A percentile compares a stretch with the other conserved stretches of the same genome.
Evolutionary conservation across 495 filamentous ascomycete genomes (phyloP).

Genomic region (Rhypophila decipiens): DNA sequence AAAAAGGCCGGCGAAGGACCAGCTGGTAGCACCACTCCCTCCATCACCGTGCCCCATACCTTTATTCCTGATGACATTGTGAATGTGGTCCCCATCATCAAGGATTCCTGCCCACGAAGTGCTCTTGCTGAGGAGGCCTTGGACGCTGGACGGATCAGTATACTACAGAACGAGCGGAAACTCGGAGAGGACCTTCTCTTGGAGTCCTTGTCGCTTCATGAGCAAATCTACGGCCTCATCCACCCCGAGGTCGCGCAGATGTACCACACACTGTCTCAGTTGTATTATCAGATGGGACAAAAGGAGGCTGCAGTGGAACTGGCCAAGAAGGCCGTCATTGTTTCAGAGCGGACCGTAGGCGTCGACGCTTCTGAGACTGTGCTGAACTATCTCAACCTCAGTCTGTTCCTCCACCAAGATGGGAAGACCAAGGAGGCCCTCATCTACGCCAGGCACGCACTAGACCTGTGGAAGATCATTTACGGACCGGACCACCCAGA

Average conservation of each 20-base stretch:
- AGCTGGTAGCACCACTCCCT: slow-evolving; percentile 47
- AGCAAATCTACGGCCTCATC: slow-evolving; percentile 97
- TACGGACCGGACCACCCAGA: slow-evolving; percentile 92
- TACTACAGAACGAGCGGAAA: slow-evolving; percentile 91
- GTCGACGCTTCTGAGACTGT: slow-evolving; percentile 92
- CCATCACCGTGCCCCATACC: slow-evolving; percentile 45
- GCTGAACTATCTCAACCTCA: slow-evolving; percentile 89
- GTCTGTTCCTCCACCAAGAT: slow-evolving; percentile 86
- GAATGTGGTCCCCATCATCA: slow-evolving; percentile 87
- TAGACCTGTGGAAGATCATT: slow-evolving; percentile 95
- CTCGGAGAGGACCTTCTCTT: slow-evolving; percentile 92
- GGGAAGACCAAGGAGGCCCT: slow-evolving; percentile 82
- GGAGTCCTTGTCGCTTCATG: slow-evolving; percentile 91
- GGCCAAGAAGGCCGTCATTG: slow-evolving; percentile 91
- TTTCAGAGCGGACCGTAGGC: slow-evolving; percentile 89
- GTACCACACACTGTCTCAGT: slow-evolving; percentile 89
- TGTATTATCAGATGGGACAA: slow-evolving; percentile 93
- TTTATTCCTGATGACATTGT: slow-evolving; percentile 81
- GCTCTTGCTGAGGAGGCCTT: slow-evolving; percentile 90
- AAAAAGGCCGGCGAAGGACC: slow-evolving; percentile 54
- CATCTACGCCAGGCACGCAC: slow-evolving; percentile 80
- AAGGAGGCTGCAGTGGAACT: slow-evolving; percentile 92
- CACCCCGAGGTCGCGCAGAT: slow-evolving; percentile 95
- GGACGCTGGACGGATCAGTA: slow-evolving; percentile 89
- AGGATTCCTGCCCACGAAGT: slow-evolving; percentile 85